Percentiles rank a stretch among this genome's conserved stretches.
Evolutionary conservation across 768 basidiomycete genomes (phyloP).

Genomic region (Coprinellus aureogranulatus): DNA sequence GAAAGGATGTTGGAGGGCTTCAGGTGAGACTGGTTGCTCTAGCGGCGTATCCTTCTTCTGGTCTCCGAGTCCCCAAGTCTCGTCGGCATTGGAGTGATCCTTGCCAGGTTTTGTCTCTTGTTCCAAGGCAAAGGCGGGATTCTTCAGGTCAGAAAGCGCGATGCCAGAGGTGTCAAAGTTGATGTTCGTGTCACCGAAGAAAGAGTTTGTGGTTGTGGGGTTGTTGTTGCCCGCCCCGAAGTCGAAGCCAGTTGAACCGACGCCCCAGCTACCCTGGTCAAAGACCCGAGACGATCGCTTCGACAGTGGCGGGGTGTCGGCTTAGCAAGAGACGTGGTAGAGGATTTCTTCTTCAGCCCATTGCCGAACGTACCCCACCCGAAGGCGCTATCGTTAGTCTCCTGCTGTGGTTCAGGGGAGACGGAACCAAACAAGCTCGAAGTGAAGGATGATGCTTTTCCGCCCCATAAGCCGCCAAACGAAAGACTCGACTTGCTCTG

Average conservation of each 20-base stretch:
- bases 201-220: neutral
- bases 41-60: neutral
- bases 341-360: slow-evolving; percentile 1
- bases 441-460: neutral
- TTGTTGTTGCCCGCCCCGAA: neutral
- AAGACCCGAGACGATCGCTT: neutral
- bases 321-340: neutral
- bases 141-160: neutral
- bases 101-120: neutral
- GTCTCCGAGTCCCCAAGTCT: neutral
- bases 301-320: neutral
- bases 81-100: neutral
- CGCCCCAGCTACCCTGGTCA: neutral
- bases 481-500: neutral
- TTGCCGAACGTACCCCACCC: neutral
- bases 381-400: neutral
- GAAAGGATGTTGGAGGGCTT: neutral
- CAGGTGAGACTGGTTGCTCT: neutral
- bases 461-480: slow-evolving; percentile 1
- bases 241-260: neutral
- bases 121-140: neutral
- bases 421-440: neutral
- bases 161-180: neutral
- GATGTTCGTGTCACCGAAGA: neutral
- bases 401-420: neutral